Evolutionary conservation across 179 eudicot genomes (phyloP).

Genomic region (Sideroxylon spinosum): DNA sequence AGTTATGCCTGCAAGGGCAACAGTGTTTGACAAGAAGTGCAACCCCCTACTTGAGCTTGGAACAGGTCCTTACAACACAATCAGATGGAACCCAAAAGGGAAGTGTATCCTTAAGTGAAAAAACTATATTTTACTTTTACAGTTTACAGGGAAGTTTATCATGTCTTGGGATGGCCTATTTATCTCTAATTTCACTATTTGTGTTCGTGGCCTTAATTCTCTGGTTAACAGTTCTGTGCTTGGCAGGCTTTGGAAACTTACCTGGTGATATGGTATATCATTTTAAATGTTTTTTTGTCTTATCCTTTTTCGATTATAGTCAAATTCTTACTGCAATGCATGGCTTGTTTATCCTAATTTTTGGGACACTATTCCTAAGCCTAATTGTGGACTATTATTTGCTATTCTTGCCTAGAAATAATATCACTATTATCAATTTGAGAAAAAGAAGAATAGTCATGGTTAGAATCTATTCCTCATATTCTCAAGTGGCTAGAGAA

Average conservation of each 20-base stretch:
- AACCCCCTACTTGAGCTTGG: constrained; percentile 91
- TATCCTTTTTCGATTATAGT: not conserved
- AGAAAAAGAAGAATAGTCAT: no score
- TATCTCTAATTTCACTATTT: constrained; percentile 9
- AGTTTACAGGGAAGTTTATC: not conserved
- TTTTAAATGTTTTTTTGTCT: constrained; percentile 9
- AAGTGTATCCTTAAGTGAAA: constrained; percentile 69
- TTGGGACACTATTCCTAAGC: not conserved
- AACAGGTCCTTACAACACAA: constrained; percentile 89
- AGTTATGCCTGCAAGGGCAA: constrained; percentile 97
- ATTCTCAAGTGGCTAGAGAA: no score
- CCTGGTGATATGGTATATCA: constrained; percentile 94
- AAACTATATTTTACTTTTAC: not conserved
- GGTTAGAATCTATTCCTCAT: no score
- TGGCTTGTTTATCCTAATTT: not conserved
- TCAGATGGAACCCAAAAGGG: constrained; percentile 95
- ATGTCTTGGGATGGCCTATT: not conserved
- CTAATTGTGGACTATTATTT: not conserved
- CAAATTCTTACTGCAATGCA: not conserved
- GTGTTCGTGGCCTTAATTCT: constrained; percentile 37
- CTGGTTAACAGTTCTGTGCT: constrained; percentile 62
- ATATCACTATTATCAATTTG: not conserved
- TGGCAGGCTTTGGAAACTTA: constrained; percentile 98
- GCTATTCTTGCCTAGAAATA: not conserved
- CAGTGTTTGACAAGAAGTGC: constrained; percentile 92